Conservation (phyloP, 1,284 basidiomycete genomes). For the Phylloboletellus chloephorus region DNA sequence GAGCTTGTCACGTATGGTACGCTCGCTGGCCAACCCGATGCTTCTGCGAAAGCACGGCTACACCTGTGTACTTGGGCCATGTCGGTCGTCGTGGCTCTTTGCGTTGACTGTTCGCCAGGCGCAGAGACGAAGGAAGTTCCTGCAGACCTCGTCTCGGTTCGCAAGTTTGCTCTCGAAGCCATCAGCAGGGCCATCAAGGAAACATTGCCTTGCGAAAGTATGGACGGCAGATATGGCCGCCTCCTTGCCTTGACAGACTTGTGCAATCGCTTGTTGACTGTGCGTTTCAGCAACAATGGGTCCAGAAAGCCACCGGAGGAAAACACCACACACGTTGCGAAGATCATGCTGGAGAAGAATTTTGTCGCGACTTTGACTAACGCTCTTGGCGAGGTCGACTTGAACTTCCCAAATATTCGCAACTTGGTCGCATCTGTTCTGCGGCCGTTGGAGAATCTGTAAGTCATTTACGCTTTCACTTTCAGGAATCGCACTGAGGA, state of each 20-base stretch:
- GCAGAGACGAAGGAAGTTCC: slow-evolving; percentile 75
- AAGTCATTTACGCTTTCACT: slow-evolving; percentile 31
- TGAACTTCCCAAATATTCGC: slow-evolving; percentile 92
- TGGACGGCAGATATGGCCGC: slow-evolving; percentile 83
- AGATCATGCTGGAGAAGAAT: slow-evolving; percentile 98
- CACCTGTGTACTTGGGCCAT: slow-evolving; percentile 85
- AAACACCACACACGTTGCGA: slow-evolving; percentile 85
- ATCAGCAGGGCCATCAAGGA: slow-evolving; percentile 89
- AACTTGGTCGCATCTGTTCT: slow-evolving; percentile 82
- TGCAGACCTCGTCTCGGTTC: slow-evolving; percentile 74
- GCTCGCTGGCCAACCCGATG: slow-evolving; percentile 53
- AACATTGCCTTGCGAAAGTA: slow-evolving; percentile 54
- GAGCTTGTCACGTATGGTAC: slow-evolving; percentile 78
- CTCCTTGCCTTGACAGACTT: slow-evolving; percentile 86
- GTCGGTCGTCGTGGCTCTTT: slow-evolving; percentile 87
- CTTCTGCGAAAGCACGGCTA: slow-evolving; percentile 52
- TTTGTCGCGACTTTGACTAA: slow-evolving; percentile 88
- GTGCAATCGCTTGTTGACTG: slow-evolving; percentile 82
- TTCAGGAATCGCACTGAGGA: slow-evolving; percentile 6
- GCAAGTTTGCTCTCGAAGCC: slow-evolving; percentile 88
- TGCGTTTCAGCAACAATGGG: slow-evolving; percentile 56
- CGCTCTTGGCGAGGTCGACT: slow-evolving; percentile 88
- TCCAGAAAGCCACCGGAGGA: slow-evolving; percentile 72
- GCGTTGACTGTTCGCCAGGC: slow-evolving; percentile 70
- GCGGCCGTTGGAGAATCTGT: slow-evolving; percentile 87